Percentiles rank a stretch among this genome's conserved stretches.
Conservation (phyloP, 345 rosid genomes). For the Rhodamnia rubescens region DNA sequence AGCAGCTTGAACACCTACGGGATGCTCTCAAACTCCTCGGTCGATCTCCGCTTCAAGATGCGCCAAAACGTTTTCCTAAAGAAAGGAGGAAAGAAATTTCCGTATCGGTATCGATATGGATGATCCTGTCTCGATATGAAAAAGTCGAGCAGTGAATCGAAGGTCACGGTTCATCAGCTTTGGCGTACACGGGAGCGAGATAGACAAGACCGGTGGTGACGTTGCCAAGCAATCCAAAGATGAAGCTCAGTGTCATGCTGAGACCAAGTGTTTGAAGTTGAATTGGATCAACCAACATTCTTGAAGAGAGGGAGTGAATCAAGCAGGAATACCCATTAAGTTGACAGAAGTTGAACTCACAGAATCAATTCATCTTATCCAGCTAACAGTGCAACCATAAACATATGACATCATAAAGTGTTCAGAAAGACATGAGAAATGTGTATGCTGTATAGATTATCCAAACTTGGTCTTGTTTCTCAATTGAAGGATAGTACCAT, state of each 20-base stretch:
- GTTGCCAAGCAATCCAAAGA: constrained; percentile 32
- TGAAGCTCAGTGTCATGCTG: constrained; percentile 8
- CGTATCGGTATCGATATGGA: neutral
- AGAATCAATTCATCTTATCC: too few relatives aligned
- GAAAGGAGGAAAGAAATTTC: neutral
- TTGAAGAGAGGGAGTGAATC: neutral
- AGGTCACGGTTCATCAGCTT: neutral
- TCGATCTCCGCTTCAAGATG: constrained; percentile 48
- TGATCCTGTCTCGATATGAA: neutral
- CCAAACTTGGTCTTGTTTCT: too few relatives aligned
- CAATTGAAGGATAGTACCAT: too few relatives aligned
- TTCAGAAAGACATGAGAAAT: too few relatives aligned
- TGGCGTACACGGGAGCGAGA: constrained; percentile 60
- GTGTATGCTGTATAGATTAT: too few relatives aligned
- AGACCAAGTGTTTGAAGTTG: too few relatives aligned
- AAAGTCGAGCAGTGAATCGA: neutral
- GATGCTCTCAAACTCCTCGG: constrained; percentile 64
- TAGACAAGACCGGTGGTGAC: constrained; percentile 55
- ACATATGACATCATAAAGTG: too few relatives aligned
- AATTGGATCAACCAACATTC: neutral
- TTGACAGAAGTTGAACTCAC: too few relatives aligned
- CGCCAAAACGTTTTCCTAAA: constrained; percentile 62
- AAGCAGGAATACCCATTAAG: neutral
- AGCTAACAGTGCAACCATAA: too few relatives aligned
- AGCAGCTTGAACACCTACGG: constrained; percentile 55